Evolutionary conservation across 2,329 filamentous ascomycete species (phyloP).

Genomic region (Cytospora schulzeri): DNA sequence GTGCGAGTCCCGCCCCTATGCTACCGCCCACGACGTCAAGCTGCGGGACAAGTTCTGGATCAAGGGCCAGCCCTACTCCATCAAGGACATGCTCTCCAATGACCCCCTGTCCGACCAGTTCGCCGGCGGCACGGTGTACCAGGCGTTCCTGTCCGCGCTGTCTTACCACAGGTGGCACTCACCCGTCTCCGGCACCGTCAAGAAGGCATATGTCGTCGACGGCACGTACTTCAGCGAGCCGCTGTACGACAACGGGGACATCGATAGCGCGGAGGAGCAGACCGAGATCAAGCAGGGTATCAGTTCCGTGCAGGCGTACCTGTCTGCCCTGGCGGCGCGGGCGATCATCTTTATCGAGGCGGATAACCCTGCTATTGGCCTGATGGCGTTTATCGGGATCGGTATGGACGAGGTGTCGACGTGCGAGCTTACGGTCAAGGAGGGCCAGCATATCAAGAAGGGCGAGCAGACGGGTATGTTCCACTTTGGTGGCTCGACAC

Average conservation of each 20-base stretch:
- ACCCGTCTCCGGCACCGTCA: slow-evolving; percentile 64
- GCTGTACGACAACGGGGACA: slow-evolving; percentile 42
- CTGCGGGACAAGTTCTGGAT: slow-evolving; percentile 66
- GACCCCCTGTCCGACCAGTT: slow-evolving; percentile 58
- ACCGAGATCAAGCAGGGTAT: slow-evolving; percentile 40
- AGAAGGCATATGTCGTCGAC: slow-evolving; percentile 54
- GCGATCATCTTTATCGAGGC: slow-evolving; percentile 56
- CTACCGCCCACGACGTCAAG: slow-evolving; percentile 51
- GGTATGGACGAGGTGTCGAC: slow-evolving; percentile 79
- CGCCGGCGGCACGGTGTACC: slow-evolving; percentile 66
- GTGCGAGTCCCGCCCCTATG: slow-evolving; percentile 65
- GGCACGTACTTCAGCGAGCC: slow-evolving; percentile 71
- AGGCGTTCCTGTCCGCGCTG: slow-evolving; percentile 68
- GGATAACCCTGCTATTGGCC: slow-evolving; percentile 60
- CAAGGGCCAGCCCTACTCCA: slow-evolving; percentile 69
- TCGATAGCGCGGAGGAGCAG: slow-evolving; percentile 35
- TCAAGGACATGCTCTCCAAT: slow-evolving; percentile 63
- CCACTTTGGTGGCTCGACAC: slow-evolving; percentile 74
- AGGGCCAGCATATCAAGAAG: slow-evolving; percentile 67
- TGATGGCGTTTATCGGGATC: slow-evolving; percentile 70
- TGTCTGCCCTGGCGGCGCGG: slow-evolving; percentile 68
- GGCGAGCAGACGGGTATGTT: slow-evolving; percentile 78
- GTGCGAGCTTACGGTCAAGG: slow-evolving; percentile 69
- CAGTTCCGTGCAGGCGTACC: slow-evolving; percentile 62
- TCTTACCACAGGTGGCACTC: slow-evolving; percentile 75